Percentiles rank a stretch among this genome's conserved stretches.
Conservation (phyloP, 73 alveolate genomes). For the Paramecium bursaria region DNA sequence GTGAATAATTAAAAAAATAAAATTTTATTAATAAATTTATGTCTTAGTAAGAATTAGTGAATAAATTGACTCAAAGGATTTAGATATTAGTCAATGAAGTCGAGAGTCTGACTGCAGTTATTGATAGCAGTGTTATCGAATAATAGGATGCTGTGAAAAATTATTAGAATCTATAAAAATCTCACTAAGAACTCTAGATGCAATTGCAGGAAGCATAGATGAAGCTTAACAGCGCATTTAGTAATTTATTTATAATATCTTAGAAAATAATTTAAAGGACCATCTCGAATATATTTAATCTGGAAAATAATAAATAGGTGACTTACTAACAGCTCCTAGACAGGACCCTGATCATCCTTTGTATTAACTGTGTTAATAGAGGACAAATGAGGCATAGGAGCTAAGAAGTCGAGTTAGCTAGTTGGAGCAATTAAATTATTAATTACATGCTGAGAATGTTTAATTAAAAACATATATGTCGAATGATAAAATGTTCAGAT, state of each 20-base stretch:
- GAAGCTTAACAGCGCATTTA: constrained; percentile 1
- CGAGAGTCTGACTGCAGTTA: constrained; percentile 27
- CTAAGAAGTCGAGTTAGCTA: constrained; percentile 9
- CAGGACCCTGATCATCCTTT: constrained; percentile 23
- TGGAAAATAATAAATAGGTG: constrained; percentile 11
- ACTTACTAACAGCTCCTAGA: neutral
- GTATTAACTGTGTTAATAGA: constrained; percentile 36
- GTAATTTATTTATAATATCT: neutral
- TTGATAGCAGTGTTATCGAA: constrained; percentile 43
- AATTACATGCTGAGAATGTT: constrained; percentile 6
- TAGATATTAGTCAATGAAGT: constrained; percentile 34
- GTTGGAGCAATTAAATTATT: constrained; percentile 24
- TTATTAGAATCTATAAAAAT: constrained; percentile 24
- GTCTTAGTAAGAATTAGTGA: constrained; percentile 25
- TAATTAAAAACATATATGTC: constrained; percentile 29
- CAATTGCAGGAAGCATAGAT: constrained; percentile 15
- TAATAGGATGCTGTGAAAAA: constrained; percentile 13
- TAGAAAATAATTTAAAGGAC: constrained; percentile 13
- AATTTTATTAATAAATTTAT: constrained; percentile 49
- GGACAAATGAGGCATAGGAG: neutral
- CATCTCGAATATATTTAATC: neutral
- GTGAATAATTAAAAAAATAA: too few relatives aligned
- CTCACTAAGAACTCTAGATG: neutral
- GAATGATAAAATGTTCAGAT: neutral
- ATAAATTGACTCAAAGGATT: constrained; percentile 16